These are phyloP conservation scores for Alternaria sp. DNA, from an alignment of 2,329 filamentous ascomycete species.

Conservation along the genomic window DNA sequence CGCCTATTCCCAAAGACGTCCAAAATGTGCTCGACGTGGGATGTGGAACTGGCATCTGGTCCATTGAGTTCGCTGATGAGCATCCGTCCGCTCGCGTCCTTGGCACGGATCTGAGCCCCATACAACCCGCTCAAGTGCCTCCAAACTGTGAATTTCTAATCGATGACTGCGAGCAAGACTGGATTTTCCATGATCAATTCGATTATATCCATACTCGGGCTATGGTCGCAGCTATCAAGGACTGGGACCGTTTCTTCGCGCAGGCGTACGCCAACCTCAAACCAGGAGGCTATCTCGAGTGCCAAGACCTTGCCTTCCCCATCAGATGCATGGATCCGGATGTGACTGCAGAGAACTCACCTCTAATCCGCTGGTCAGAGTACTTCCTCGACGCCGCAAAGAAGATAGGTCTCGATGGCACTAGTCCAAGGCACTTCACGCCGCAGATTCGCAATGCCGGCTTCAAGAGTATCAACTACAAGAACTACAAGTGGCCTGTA, in stretches of 20 bases:
- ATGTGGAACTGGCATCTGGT: constrained; percentile 44
- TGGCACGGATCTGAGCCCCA: constrained; percentile 45
- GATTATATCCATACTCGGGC: constrained; percentile 64
- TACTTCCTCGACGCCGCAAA: constrained; percentile 33
- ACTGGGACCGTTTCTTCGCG: constrained; percentile 59
- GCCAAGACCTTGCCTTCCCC: constrained; percentile 52
- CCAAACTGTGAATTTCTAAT: constrained; percentile 45
- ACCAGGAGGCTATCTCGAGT: constrained; percentile 59
- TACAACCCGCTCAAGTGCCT: constrained; percentile 39
- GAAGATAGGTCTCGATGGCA: constrained; percentile 48
- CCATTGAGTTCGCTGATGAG: constrained; percentile 40
- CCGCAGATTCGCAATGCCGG: constrained; percentile 29
- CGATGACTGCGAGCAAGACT: constrained; percentile 55
- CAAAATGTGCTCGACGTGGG: constrained; percentile 43
- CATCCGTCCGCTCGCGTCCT: constrained; percentile 42
- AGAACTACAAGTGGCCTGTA: constrained; percentile 41
- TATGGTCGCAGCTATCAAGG: constrained; percentile 60
- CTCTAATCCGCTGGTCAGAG: constrained; percentile 35
- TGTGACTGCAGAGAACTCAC: constrained; percentile 28
- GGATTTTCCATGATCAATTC: constrained; percentile 61
- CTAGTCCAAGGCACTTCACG: constrained; percentile 48
- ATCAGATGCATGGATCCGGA: constrained; percentile 29
- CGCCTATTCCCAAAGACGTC: constrained; percentile 33
- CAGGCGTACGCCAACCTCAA: constrained; percentile 50
- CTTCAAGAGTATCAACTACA: constrained; percentile 36